Evolutionary conservation across 83 land plant species (phyloP), one percentile per base, ranked within the genome.

Genomic region (Diphasiastrum complanatum): DNA sequence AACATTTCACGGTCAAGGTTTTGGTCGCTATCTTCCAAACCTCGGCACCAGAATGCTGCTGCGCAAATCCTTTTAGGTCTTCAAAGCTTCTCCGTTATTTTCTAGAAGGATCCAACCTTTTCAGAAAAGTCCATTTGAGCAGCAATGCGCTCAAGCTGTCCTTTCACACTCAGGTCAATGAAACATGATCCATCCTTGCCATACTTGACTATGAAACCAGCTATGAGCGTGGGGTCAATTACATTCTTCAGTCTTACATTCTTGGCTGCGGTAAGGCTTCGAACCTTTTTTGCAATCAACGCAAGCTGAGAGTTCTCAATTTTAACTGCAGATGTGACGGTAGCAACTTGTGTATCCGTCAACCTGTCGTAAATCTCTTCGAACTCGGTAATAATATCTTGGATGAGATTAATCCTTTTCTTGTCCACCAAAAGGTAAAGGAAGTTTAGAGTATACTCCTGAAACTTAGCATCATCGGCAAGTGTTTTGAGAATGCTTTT

Each of bases 81-180:
- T n/a, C n/a, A n/a, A n/a, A n/a, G n/a, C n/a, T n/a, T n/a, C n/a
- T n/a, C n/a, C n/a, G n/a, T n/a, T n/a, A n/a, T n/a, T n/a, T n/a
- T n/a, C n/a, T 37, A 65, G 4, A 28, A 45, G 40, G 24, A 35
- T 40, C 1, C 67, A 37, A 67, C 41, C 43, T 79, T 64, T 26
- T 76, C 72, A 41, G 76, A 51, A 58, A 67, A 33, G n/a, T 80
- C 97, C 45, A 90, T 74, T 70, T 80, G 68, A 6, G 84, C 60
- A 1, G 95, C 78, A 40, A 90, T 77, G 36, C 71, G 72, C 29
- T 84, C 86, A 6, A 90, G 77, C 80, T 90, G 95, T 29, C 74
- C 83, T 74, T 84, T 90, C 25, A 90, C 86, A 52, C 84, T 87
- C 89, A 91, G 75, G 58, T 91, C 97, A 60, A 87, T 78, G 45